Percentiles rank a stretch among this genome's conserved stretches.
These are phyloP conservation scores for Coemansia sp. DNA, from an alignment of 192 early-diverging fungal genomes.

Conservation along the genomic window DNA sequence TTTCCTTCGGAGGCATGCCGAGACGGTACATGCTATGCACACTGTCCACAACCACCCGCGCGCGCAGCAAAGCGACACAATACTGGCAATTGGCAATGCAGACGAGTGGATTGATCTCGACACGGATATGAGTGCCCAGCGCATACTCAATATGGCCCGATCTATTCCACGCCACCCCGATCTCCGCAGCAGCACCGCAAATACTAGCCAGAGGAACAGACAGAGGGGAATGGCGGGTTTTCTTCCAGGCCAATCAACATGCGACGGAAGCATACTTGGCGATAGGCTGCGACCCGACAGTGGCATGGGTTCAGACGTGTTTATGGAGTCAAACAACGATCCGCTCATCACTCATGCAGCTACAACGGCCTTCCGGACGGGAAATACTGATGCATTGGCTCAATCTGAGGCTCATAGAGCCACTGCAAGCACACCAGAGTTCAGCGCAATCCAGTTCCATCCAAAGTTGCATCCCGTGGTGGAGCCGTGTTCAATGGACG, in stretches of 20 bases:
- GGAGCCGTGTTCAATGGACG: conserved; percentile 36
- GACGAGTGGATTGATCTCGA: neutral
- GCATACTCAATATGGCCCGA: conserved; percentile 24
- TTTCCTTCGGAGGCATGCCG: conserved; percentile 40
- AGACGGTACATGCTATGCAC: conserved; percentile 35
- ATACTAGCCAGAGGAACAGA: conserved; percentile 1
- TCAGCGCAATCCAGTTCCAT: conserved; percentile 10
- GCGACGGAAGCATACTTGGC: conserved; percentile 24
- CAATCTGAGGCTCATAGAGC: neutral
- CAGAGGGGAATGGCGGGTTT: neutral
- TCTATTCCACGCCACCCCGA: conserved; percentile 33
- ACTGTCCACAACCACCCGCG: neutral
- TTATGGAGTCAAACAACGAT: conserved; percentile 7
- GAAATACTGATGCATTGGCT: neutral
- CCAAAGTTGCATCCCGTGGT: conserved; percentile 43
- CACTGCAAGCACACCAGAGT: conserved; percentile 1
- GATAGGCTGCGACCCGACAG: conserved; percentile 23
- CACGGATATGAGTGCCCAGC: conserved; percentile 2
- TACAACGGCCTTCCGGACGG: no score
- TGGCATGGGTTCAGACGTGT: neutral
- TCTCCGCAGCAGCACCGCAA: conserved; percentile 10
- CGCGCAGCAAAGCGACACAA: conserved; percentile 5
- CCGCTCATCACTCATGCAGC: neutral
- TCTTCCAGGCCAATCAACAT: conserved; percentile 7
- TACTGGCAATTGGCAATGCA: conserved; percentile 25